Conservation (phyloP, 495 filamentous ascomycete genomes). For the Talaromyces stipitatus region DNA sequence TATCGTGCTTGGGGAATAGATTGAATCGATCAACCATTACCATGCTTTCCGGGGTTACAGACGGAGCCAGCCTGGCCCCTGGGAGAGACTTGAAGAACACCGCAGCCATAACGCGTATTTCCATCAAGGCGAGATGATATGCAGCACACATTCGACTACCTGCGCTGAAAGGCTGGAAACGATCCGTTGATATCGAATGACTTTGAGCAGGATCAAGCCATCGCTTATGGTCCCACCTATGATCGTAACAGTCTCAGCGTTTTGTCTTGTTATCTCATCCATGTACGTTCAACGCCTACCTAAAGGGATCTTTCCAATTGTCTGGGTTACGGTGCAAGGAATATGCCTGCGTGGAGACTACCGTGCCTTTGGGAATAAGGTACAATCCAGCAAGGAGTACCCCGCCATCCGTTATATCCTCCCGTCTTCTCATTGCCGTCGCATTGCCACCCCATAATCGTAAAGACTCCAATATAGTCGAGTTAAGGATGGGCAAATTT, state of each 20-base stretch:
- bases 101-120: background rate
- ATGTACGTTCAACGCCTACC: background rate
- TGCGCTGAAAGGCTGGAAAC: background rate
- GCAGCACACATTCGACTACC: background rate
- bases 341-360: slow-evolving; percentile 34
- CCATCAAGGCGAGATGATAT: background rate
- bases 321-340: slow-evolving; percentile 29
- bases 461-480: background rate
- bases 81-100: background rate
- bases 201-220: background rate
- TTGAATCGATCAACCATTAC: background rate
- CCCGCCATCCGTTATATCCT: background rate
- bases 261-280: background rate
- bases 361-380: slow-evolving; percentile 21
- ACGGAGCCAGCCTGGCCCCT: background rate
- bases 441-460: background rate
- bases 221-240: background rate
- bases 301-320: background rate
- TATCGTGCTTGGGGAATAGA: background rate
- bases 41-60: background rate
- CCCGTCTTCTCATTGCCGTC: background rate
- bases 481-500: background rate
- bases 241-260: background rate
- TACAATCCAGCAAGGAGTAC: background rate
- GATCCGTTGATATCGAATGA: background rate